Evolutionary conservation across 345 rosid genomes (phyloP), one percentile per base, ranked within the genome.

Genomic region (Heritiera fomes): DNA sequence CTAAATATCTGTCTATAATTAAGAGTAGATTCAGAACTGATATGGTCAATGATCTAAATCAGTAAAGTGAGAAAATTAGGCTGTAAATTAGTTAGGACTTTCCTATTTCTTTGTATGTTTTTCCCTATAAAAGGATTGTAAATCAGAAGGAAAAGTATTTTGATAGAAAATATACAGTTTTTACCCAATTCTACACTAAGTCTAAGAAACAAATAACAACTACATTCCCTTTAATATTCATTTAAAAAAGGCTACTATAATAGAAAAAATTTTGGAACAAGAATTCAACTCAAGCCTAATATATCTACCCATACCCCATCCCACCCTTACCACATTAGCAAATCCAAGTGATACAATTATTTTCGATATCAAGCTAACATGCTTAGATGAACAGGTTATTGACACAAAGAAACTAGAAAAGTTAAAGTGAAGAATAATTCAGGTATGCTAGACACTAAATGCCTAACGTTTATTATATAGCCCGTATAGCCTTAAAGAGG

Each of bases 381-480:
- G 46, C 28, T 28, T 34, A 32, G 11, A 6, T 28, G 32, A 53
- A 46, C 32, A 43, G 17, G 53, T 9, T 18, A 20, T 43, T 67
- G 49, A 67, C 53, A 68, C 18, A 20, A 43, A 20, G 49, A 68
- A 69, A 23, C 56, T 69, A 0, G 38, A 69, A 23, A 46, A 69
- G 73, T 23, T 20, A 69, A 69, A 23, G 55, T 69, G 73, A 18
- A 46, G 73, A 10, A 23, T 45, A 69, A 40, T 66, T 68, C 12
- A 20, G 55, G 73, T 11, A 20, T 55, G 76, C 63, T 18, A 8
- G 28, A 34, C 11, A 7, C 0, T 17, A 14, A 32, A 38, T 38
- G 66, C 17, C 30, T n/a, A 73, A 18, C 13, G 4, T 49, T 12
- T 7, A 14, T 23, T 8, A 38, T 32, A 8, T 28, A 62, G 4